Evolutionary conservation across 2,329 filamentous ascomycete genomes (phyloP), one percentile per base, ranked within the genome.

Genomic region (Helotiales sp.): DNA sequence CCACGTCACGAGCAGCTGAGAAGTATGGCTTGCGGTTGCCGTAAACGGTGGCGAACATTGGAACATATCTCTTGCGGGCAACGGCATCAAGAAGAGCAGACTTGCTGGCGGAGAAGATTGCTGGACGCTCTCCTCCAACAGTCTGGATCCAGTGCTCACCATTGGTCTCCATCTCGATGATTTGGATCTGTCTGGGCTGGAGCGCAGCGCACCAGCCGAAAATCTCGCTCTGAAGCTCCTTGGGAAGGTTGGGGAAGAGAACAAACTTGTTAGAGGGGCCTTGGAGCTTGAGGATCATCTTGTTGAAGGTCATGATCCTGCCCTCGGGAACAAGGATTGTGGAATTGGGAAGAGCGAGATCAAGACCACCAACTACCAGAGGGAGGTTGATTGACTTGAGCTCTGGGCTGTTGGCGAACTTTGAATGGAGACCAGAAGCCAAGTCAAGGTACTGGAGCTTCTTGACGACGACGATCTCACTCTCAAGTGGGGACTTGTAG

Each of bases 201-300:
- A 20, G 40, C 47, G 13, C 28, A 6, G n/a, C 40, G 30, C 10
- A 52, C 34, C 43, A 10, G 11, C n/a, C 24, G n/a, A 59, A 68
- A 28, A 71, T 67, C 30, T 65, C 55, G 32, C 45, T 24, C 2
- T 63, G 34, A 4, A 71, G 1, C 59, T 71, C 68, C n/a, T 24
- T 17, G 8, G 70, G 68, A 7, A 71, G 54, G 7, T 55, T 52
- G 28, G 45, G 13, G 52, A 68, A 71, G 4, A 66, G 45, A 6
- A 59, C 47, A 22, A 69, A 64, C 20, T 59, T 17, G 22, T 24
- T 43, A 8, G 7, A 58, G 11, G 3, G 13, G 6, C 50, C 63
- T 26, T 55, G 20, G 11, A 17, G 10, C 40, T 61, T 63, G 13
- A 64, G 58, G 15, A 22, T 32, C 17, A 30, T 15, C 8, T 10